Base-by-base conservation (phyloP, 2,329 filamentous ascomycete genomes). In the Westerdykella sp. region DNA sequence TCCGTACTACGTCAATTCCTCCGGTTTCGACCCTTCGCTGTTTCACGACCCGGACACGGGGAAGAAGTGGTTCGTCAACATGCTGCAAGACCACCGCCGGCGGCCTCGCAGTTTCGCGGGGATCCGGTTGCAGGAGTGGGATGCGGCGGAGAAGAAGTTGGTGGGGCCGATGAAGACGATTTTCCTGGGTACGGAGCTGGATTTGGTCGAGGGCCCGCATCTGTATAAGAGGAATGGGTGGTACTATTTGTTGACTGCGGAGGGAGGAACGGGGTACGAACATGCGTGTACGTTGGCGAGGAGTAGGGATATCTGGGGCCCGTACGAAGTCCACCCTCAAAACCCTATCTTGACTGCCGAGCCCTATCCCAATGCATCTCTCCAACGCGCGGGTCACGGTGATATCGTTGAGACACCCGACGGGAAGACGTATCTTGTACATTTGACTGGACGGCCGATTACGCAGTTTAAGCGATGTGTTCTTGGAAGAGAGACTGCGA, bases 51-150 rank as follows among this genome's bases (percentile, higher is more conserved):
- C 16, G 36, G 61, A 65, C 3, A 56, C 63, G 45, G 63, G 63
- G 9, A 63, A 51, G 45, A 66, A 65, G 37, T 65, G 61, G 60
- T 63, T 66, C 35, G 44, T 64, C n/a, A 66, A 66, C 25, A 65
- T 66, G 62, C 39, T 65, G 7, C 60, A 63, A 43, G 62, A 65
- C 22, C 63, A 66, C 23, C 61, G 62, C 12, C 46, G 59, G 28
- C 53, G 61, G 2, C 62, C 62, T 15, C 51, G 54, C 2, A 48
- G 49, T 1, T 82, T 83, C 47, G 73, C 72, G 1, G 79, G 79
- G 2, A 82, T 81, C 49, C 69, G 70, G 3, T 56, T 80, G 38
- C 79, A 82, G 55, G 76, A 83, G 51, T 81, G 74, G 40, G 76
- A 79, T 48, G 63, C 75, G 0, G 53, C 57, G 1, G 56, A 62